These are phyloP conservation scores for Halteria grandinella DNA, from an alignment of 73 alveolate genomes.

Conservation along the genomic window DNA sequence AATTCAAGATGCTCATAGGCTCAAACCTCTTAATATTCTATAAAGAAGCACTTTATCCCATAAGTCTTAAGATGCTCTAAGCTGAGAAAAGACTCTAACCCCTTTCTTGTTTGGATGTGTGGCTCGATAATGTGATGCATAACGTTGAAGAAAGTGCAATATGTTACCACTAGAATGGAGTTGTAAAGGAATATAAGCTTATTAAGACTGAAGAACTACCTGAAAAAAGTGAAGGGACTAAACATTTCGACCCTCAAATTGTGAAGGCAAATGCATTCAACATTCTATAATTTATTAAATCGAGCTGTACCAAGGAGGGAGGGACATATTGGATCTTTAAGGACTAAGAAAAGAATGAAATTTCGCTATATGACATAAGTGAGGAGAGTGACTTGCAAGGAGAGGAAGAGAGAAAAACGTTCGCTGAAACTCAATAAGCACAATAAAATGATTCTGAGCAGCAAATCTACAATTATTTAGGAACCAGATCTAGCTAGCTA, in stretches of 20 bases:
- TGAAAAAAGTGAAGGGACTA: not conserved
- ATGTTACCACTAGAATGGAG: conserved; percentile 55
- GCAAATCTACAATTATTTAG: too few species aligned
- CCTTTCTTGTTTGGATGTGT: conserved; percentile 40
- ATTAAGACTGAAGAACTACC: conserved; percentile 43
- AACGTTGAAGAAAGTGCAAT: conserved; percentile 59
- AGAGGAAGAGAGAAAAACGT: too few species aligned
- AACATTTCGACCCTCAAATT: conserved; percentile 30
- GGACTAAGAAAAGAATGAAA: conserved; percentile 20
- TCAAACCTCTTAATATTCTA: conserved; percentile 38
- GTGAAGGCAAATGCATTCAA: conserved; percentile 43
- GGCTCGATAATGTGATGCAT: conserved; percentile 62
- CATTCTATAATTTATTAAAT: conserved; percentile 14
- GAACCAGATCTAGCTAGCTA: too few species aligned
- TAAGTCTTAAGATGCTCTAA: conserved; percentile 31
- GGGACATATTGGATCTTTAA: conserved; percentile 67
- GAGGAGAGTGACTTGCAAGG: conserved; percentile 28
- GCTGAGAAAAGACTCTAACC: conserved; percentile 43
- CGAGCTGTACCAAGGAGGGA: conserved; percentile 36
- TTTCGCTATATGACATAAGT: conserved; percentile 33
- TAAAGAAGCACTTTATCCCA: conserved; percentile 35
- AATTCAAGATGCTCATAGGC: conserved; percentile 53
- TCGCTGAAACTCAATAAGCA: too few species aligned
- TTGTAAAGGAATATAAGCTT: conserved; percentile 46
- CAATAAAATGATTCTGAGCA: too few species aligned